These are phyloP conservation scores for Fusarium penzigii DNA, from an alignment of 2,329 filamentous ascomycete genomes.

Conservation along the genomic window DNA sequence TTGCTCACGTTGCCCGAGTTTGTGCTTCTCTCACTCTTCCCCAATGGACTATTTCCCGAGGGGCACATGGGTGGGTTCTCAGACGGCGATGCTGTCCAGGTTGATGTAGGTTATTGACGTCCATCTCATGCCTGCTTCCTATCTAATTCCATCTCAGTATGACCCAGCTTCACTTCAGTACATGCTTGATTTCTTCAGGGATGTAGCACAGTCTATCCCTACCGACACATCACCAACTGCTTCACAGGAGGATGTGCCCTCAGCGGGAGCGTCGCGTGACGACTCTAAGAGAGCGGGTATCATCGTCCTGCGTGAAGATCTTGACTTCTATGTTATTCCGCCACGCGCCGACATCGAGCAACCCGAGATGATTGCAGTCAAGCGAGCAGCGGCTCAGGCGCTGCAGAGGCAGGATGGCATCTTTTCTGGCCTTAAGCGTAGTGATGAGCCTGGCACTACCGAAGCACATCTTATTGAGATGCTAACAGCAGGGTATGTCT, in stretches of 20 bases:
- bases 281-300: constrained; percentile 92
- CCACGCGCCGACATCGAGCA: constrained; percentile 82
- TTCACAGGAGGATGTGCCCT: constrained; percentile 61
- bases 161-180: constrained; percentile 95
- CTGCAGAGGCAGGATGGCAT: constrained; percentile 89
- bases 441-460: constrained; percentile 92
- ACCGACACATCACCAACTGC: constrained; percentile 67
- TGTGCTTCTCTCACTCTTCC: constrained; percentile 94
- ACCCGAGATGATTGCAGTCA: constrained; percentile 92
- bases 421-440: constrained; percentile 92
- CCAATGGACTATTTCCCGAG: constrained; percentile 96
- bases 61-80: constrained; percentile 92
- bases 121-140: neutral
- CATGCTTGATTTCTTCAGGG: constrained; percentile 98
- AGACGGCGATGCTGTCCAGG: constrained; percentile 91
- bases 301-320: constrained; percentile 92
- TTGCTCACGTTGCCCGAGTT: constrained; percentile 95
- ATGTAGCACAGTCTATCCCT: constrained; percentile 94
- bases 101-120: constrained; percentile 73
- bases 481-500: constrained; percentile 89
- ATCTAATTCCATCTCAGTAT: constrained; percentile 62
- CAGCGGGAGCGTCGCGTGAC: constrained; percentile 71
- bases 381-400: constrained; percentile 86
- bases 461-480: constrained; percentile 99
- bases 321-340: constrained; percentile 97